Percentiles rank a stretch among this genome's conserved stretches.
phyloP scores from a whole-genome alignment of 768 basidiomycete species.

The Tricholoma sp. region DNA sequence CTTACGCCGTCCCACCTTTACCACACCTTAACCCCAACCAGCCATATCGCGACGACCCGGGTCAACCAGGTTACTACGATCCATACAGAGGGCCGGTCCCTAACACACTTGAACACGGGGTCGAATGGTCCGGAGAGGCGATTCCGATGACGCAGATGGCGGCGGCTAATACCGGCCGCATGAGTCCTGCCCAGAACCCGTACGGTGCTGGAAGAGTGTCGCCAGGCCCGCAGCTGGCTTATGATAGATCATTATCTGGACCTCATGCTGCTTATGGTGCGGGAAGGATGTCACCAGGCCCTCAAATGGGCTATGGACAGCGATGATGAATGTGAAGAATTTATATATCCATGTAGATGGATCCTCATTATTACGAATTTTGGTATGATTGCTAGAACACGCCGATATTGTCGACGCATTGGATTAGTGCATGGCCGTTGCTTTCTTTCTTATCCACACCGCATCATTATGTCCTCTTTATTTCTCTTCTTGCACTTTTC shows the following conservation, averaged over 20 bases:
- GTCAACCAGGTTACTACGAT: slow-evolving; percentile 57
- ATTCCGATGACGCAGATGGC: slow-evolving; percentile 75
- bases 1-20: slow-evolving; percentile 79
- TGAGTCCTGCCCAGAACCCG: slow-evolving; percentile 30
- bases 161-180: slow-evolving; percentile 14
- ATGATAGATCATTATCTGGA: slow-evolving; percentile 32
- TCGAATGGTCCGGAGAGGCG: slow-evolving; percentile 46
- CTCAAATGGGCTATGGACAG: slow-evolving; percentile 35
- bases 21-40: slow-evolving; percentile 76
- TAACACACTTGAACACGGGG: slow-evolving; percentile 51
- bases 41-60: slow-evolving; percentile 73
- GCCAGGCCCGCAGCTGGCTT: slow-evolving; percentile 29
- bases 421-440: slow-evolving; percentile 8
- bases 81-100: slow-evolving; percentile 79
- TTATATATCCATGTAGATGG: slow-evolving; percentile 1
- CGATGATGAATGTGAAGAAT: slow-evolving; percentile 2
- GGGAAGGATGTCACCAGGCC: slow-evolving; percentile 36
- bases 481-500: slow-evolving; percentile 4
- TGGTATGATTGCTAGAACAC: slow-evolving; percentile 8
- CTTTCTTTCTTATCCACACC: slow-evolving; percentile 7
- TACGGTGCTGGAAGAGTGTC: slow-evolving; percentile 25
- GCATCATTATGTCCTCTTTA: slow-evolving; percentile 6
- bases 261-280: slow-evolving; percentile 38
- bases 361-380: slow-evolving; percentile 6
- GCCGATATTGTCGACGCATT: slow-evolving; percentile 5